These are phyloP conservation scores for Pestalotiopsis sp. DNA, from an alignment of 2,329 filamentous ascomycete species.

Conservation along the genomic window DNA sequence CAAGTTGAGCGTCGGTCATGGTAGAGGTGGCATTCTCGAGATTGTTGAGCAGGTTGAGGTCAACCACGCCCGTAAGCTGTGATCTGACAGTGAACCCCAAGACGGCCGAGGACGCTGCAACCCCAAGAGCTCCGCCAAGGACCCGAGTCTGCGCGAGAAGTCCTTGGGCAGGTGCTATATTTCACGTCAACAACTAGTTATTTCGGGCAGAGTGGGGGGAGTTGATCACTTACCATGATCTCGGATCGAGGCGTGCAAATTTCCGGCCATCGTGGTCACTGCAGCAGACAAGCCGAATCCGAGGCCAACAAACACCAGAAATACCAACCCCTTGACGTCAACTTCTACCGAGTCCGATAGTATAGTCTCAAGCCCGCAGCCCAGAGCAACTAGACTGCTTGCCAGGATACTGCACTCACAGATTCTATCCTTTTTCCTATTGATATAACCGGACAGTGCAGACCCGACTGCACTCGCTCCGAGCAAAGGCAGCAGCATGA, in stretches of 20 bases:
- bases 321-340: conserved; percentile 50
- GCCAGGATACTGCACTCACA: conserved; percentile 47
- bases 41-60: conserved; percentile 29
- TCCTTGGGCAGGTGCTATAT: conserved; percentile 52
- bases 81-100: conserved; percentile 36
- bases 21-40: conserved; percentile 19
- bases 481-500: conserved; percentile 58
- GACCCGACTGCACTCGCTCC: conserved; percentile 50
- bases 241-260: conserved; percentile 41
- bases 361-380: conserved; percentile 50
- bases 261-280: conserved; percentile 48
- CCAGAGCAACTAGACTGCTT: conserved; percentile 46
- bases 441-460: conserved; percentile 43
- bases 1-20: conserved; percentile 32
- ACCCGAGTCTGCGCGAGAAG: conserved; percentile 55
- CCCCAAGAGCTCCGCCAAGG: conserved; percentile 57
- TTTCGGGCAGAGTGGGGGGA: background rate
- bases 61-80: conserved; percentile 30
- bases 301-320: conserved; percentile 53
- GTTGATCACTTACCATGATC: conserved; percentile 45
- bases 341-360: conserved; percentile 35
- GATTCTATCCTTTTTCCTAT: conserved; percentile 41
- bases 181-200: conserved; percentile 17
- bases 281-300: conserved; percentile 54
- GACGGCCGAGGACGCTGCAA: conserved; percentile 54